Conservation (phyloP, 2,329 filamentous ascomycete genomes). For the Colletotrichum shisoi region DNA sequence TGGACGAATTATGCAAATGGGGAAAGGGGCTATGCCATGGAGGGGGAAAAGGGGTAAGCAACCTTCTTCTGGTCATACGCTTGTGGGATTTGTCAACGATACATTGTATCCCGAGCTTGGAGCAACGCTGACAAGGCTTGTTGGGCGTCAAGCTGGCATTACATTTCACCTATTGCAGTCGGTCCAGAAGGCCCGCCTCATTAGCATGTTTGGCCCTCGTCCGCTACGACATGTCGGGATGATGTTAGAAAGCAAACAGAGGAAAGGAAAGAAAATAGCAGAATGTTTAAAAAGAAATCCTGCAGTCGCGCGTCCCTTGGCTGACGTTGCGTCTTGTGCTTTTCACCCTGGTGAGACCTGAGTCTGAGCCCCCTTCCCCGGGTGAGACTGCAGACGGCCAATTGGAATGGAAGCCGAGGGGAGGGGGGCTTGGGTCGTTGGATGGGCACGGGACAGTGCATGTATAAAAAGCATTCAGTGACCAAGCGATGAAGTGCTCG, state of each 20-base stretch:
- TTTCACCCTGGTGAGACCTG: constrained; percentile 1
- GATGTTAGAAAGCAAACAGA: neutral
- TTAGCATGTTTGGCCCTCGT: constrained; percentile 7
- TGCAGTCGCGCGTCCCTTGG: neutral
- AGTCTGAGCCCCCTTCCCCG: neutral
- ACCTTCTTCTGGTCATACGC: constrained; percentile 57
- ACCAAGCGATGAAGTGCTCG: neutral
- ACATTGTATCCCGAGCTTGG: constrained; percentile 55
- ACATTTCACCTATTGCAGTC: constrained; percentile 54
- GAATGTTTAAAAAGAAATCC: neutral
- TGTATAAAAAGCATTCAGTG: neutral
- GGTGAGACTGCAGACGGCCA: constrained; percentile 7
- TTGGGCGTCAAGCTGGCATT: constrained; percentile 51
- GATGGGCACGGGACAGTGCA: constrained; percentile 6
- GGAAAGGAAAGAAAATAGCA: neutral
- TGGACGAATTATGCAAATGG: neutral
- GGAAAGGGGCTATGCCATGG: neutral
- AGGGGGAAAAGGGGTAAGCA: constrained; percentile 13
- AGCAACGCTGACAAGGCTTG: constrained; percentile 56
- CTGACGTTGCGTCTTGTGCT: constrained; percentile 13
- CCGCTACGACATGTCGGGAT: neutral
- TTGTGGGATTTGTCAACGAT: constrained; percentile 59
- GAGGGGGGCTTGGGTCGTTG: neutral
- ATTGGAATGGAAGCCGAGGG: constrained; percentile 25
- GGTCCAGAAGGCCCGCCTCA: constrained; percentile 6